Evolutionary conservation across 306 rosid species (phyloP), one percentile per base, ranked within the genome.

Genomic region (Medicago truncatula): DNA sequence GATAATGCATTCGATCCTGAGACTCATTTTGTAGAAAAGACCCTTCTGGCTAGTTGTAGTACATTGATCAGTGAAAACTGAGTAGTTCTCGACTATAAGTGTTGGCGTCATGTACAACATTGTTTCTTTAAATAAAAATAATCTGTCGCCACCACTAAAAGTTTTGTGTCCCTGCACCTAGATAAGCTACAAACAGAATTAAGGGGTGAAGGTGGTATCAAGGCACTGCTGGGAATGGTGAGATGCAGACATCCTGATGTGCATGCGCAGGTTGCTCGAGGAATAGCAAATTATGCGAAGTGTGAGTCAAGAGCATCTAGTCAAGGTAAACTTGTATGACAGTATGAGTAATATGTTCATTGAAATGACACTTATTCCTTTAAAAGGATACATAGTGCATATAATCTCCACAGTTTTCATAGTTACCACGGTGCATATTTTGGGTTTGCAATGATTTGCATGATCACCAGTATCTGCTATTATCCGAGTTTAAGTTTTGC

Each of bases 261-360:
- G 56, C 97, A 92, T 73, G 99, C 99, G 21, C 99, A 96, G 85
- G 97, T 92, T 83, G 98, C 99, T 71, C 96, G 99, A 46, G 99
- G 99, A 83, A 90, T 96, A 76, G 99, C 99, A 1, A 92, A 96
- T 82, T 96, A 87, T 11, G 98, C 99, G 0, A 96, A 96, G 83
- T 96, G 99, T 34, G 99, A 96, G 78, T 96, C 98, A 40, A 90
- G 98, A 83, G 96, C 97, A 18, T 90, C 97, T 54, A 88, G 86
- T 50, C 98, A 90, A 89, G 99, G 99, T 92, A 87, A 85, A 85
- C 53, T 60, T 56, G 6, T 38, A 7, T 64, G 41, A n/a, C n/a
- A n/a, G n/a, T n/a, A n/a, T n/a, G n/a, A n/a, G n/a, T n/a, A 34
- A 56, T 44, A 50, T 77, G 36, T 41, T 59, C 31, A 21, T 68